Conservation (phyloP, 2,329 filamentous ascomycete genomes). For the Dryadomyces quercus-mongolicae region DNA sequence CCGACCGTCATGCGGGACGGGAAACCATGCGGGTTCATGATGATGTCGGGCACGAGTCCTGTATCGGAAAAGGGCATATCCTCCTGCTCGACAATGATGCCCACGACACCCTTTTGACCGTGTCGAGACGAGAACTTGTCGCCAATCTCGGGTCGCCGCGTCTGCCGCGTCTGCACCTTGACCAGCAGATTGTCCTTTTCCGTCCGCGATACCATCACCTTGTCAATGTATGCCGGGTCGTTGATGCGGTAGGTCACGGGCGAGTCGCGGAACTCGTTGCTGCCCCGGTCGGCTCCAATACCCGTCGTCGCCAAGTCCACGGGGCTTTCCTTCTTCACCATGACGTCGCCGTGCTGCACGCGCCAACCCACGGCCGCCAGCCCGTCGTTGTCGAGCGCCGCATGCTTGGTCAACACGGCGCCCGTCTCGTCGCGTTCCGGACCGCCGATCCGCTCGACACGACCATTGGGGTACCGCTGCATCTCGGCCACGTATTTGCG, state of each 20-base stretch:
- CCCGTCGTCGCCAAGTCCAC: constrained; percentile 63
- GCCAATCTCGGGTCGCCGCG: constrained; percentile 82
- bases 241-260: constrained; percentile 70
- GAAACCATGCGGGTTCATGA: constrained; percentile 99
- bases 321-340: constrained; percentile 82
- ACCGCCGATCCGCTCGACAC: constrained; percentile 51
- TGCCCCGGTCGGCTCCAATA: constrained; percentile 53
- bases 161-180: constrained; percentile 95
- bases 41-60: constrained; percentile 91
- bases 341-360: constrained; percentile 68
- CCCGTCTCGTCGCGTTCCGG: constrained; percentile 50
- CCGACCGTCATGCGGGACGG: constrained; percentile 99
- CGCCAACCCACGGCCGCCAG: constrained; percentile 76
- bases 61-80: constrained; percentile 92
- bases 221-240: constrained; percentile 85
- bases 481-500: constrained; percentile 82
- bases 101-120: constrained; percentile 95
- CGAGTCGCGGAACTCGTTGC: constrained; percentile 53
- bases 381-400: constrained; percentile 71
- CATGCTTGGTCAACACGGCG: constrained; percentile 53
- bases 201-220: constrained; percentile 85
- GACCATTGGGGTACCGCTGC: constrained; percentile 81
- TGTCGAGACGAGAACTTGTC: constrained; percentile 99
- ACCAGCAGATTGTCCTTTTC: constrained; percentile 77
- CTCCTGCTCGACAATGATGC: constrained; percentile 91